Percentiles rank a stretch among this genome's conserved stretches.
Evolutionary conservation across 306 rosid species (phyloP).

Genomic region (Rosa multiflora): DNA sequence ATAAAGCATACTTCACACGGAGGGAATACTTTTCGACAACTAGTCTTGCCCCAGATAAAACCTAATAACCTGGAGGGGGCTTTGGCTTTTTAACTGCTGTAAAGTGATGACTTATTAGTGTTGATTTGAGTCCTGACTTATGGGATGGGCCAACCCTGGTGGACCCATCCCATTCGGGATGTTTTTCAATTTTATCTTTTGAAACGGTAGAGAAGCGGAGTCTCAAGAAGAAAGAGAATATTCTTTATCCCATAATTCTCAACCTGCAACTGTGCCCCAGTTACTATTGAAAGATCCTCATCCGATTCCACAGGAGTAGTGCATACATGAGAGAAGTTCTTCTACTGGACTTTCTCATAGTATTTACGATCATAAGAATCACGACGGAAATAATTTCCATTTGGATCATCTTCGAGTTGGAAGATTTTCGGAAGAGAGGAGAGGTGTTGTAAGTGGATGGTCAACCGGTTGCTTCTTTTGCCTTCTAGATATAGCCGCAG

Average conservation of each 20-base stretch:
- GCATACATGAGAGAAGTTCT: conserved; percentile 95
- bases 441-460: conserved; percentile 93
- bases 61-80: conserved; percentile 98
- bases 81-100: conserved; percentile 73
- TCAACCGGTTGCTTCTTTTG: conserved; percentile 81
- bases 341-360: conserved; percentile 94
- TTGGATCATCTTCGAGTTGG: conserved; percentile 82
- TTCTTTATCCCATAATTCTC: conserved; percentile 83
- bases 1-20: conserved; percentile 74
- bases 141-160: conserved; percentile 60
- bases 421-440: conserved; percentile 84
- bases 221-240: conserved; percentile 60
- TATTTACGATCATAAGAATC: conserved; percentile 63
- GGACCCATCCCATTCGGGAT: conserved; percentile 92
- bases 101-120: conserved; percentile 94
- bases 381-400: conserved; percentile 43
- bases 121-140: conserved; percentile 91
- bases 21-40: conserved; percentile 80
- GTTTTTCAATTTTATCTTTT: conserved; percentile 63
- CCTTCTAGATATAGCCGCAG: conserved; percentile 95
- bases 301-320: conserved; percentile 90
- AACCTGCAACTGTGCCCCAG: conserved; percentile 91
- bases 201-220: conserved; percentile 70
- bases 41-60: conserved; percentile 92
- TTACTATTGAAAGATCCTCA: conserved; percentile 77